phyloP scores from a whole-genome alignment of 225 moss, liverwort and hornwort species.

The Antitrichia curtipendula region DNA sequence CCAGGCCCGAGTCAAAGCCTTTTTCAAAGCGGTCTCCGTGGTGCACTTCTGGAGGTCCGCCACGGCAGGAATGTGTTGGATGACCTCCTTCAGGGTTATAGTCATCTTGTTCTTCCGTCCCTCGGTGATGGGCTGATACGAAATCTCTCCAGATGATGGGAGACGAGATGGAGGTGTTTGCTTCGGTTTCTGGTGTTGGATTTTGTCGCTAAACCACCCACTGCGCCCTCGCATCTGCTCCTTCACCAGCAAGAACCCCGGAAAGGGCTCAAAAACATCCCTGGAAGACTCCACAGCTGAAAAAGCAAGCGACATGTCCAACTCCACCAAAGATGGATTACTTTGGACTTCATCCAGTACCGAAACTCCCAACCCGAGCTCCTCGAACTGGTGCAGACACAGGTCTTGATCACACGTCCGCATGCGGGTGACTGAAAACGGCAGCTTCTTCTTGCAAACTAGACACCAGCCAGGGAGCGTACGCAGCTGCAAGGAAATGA shows the following conservation, averaged over 20 bases:
- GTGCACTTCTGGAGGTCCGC: background rate
- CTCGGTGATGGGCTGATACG: background rate
- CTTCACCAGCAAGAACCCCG: conserved; percentile 26
- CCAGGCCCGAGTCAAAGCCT: conserved; percentile 12
- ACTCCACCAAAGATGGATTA: conserved; percentile 47
- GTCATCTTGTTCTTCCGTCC: conserved; percentile 5
- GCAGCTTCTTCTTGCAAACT: conserved; percentile 50
- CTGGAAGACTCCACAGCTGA: conserved; percentile 19
- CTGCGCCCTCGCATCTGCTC: conserved; percentile 39
- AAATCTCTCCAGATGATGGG: background rate
- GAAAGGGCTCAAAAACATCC: conserved; percentile 78
- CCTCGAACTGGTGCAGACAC: conserved; percentile 68
- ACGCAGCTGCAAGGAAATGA: conserved; percentile 29
- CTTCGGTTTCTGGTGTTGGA: background rate
- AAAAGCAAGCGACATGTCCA: conserved; percentile 50
- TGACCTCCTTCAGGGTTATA: background rate
- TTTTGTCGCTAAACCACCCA: conserved; percentile 47
- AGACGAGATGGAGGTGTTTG: background rate
- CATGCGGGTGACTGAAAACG: conserved; percentile 39
- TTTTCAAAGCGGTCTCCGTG: conserved; percentile 14
- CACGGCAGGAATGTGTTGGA: conserved; percentile 15
- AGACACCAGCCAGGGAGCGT: conserved; percentile 58
- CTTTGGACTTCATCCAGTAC: conserved; percentile 52
- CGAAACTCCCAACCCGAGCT: conserved; percentile 53
- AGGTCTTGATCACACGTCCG: conserved; percentile 56